These are phyloP conservation scores for Heliamphora exappendiculata DNA, from an alignment of 148 eudicot genomes.

Conservation along the genomic window DNA sequence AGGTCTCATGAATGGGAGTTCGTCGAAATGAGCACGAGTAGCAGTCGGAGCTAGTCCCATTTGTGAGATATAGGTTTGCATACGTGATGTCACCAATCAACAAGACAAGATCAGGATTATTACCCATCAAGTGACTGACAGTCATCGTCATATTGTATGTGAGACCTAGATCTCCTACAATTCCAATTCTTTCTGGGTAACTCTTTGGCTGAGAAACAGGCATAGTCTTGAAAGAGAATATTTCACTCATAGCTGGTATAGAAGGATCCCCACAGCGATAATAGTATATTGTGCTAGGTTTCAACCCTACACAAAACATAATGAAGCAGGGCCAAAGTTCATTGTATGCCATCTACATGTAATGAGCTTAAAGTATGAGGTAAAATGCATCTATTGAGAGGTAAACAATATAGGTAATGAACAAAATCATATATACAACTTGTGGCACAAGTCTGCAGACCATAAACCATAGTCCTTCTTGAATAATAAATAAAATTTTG, in stretches of 20 bases:
- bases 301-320: slow-evolving; percentile 47
- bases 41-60: slow-evolving; percentile 92
- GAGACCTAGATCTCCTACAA: slow-evolving; percentile 91
- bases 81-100: slow-evolving; percentile 84
- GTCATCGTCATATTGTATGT: slow-evolving; percentile 77
- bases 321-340: neutral
- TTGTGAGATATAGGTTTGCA: slow-evolving; percentile 86
- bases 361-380: neutral
- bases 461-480: neutral
- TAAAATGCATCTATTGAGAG: neutral
- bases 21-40: slow-evolving; percentile 74
- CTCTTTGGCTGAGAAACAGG: slow-evolving; percentile 54
- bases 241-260: slow-evolving; percentile 63
- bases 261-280: slow-evolving; percentile 92
- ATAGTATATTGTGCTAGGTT: slow-evolving; percentile 60
- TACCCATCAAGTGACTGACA: slow-evolving; percentile 56
- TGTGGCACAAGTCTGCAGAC: neutral
- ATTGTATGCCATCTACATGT: neutral
- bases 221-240: slow-evolving; percentile 76
- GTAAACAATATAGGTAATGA: neutral
- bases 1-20: slow-evolving; percentile 90
- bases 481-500: neutral
- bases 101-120: slow-evolving; percentile 78
- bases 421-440: neutral
- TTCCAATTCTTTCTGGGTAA: slow-evolving; percentile 67